Evolutionary conservation across 768 basidiomycete species (phyloP), one percentile per base, ranked within the genome.

Genomic region (Leccinum variicolor): DNA sequence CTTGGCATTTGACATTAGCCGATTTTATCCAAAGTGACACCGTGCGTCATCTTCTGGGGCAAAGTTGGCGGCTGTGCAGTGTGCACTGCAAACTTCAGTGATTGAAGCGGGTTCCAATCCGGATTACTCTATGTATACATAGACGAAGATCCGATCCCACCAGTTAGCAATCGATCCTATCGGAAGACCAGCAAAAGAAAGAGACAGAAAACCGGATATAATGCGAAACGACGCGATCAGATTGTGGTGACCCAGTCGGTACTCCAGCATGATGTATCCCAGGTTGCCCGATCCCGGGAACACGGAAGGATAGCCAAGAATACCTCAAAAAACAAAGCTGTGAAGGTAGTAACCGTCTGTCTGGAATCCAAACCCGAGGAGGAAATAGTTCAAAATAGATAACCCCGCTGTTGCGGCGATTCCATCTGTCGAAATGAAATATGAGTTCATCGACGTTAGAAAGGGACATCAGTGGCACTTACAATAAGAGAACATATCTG

Each of bases 341-440:
- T 86, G 87, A 71, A 88, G 78, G 70, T 90, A 91, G 70, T 82
- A 90, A 4, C 82, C 86, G 61, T 91, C 89, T 15, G 87, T 82
- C n/a, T 80, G 78, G 66, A 90, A 81, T 58, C 75, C 78, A 71
- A 86, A 89, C 4, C 89, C 89, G 21, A 91, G 84, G 33, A 91
- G 69, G 36, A 87, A 73, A 68, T 91, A 91, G 73, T 90, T 91
- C 74, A 90, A 73, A 14, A 89, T 57, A 4, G 80, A 78, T 54
- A 90, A 81, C 15, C 81, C 81, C 19, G 84, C 75, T 21, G 86
- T 79, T 14, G 76, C 87, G 5, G 89, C 87, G 59, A 91, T 88
- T 45, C 90, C 80, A 57, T 73, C 71, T 72, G 19, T 17, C n/a
- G 13, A 25, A 9, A 1, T 2, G 23, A 21, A 45, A 43, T 13